A percentile compares a stretch with the other conserved stretches of the same genome.
These are phyloP conservation scores for Dactylonectria estremocensis DNA, from an alignment of 2,329 filamentous ascomycete genomes.

Conservation along the genomic window DNA sequence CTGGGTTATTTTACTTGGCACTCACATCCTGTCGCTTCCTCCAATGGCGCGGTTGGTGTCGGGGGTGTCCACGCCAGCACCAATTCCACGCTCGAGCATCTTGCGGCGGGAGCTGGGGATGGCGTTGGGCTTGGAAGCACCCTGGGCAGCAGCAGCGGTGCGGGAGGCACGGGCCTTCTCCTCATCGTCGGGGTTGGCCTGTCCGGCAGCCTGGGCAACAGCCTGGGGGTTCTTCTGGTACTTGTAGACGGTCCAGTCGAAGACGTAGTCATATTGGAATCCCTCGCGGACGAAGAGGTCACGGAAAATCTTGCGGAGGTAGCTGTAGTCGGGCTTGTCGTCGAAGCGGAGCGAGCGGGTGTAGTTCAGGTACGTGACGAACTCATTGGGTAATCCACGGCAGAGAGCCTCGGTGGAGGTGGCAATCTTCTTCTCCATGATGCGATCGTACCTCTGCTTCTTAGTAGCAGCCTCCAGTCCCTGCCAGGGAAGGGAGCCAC, in stretches of 20 bases:
- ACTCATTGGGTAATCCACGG: constrained; percentile 99
- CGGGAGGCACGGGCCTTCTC: constrained; percentile 82
- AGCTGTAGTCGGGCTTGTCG: constrained; percentile 99
- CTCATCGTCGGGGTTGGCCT: constrained; percentile 78
- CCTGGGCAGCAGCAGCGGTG: constrained; percentile 75
- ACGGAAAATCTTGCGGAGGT: constrained; percentile 99
- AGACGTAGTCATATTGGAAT: constrained; percentile 99
- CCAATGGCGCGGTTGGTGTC: constrained; percentile 83
- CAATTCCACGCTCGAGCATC: constrained; percentile 80
- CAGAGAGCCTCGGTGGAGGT: constrained; percentile 98
- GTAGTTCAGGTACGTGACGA: constrained; percentile 99
- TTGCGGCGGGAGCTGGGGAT: constrained; percentile 86
- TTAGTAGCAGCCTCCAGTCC: constrained; percentile 89
- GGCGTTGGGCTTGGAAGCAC: constrained; percentile 78
- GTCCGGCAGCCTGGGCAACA: constrained; percentile 85
- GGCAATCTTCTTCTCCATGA: constrained; percentile 99
- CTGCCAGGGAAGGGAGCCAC: constrained; percentile 80
- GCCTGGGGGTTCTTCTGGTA: constrained; percentile 99
- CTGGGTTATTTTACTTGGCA: constrained; percentile 70
- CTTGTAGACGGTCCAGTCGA: constrained; percentile 99
- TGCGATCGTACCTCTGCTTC: constrained; percentile 99
- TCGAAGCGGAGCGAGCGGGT: constrained; percentile 98
- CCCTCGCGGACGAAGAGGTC: constrained; percentile 98
- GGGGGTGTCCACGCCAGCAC: constrained; percentile 74
- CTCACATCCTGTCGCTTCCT: constrained; percentile 97